Conservation (phyloP, 139 green algal species). For the Auxenochlorella pyrenoidosa region DNA sequence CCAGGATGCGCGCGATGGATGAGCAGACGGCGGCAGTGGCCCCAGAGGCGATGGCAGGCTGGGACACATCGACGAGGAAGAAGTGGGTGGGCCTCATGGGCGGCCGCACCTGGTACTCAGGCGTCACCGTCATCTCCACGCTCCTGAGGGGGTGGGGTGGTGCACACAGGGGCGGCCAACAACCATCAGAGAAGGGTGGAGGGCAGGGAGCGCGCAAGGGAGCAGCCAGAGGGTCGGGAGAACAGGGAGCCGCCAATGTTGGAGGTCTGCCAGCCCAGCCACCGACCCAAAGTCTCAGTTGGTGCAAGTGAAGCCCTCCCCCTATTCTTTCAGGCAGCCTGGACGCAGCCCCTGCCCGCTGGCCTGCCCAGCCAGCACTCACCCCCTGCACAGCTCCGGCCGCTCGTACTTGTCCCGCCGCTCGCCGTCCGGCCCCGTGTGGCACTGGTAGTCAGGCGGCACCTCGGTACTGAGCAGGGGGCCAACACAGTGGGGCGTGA, state of each 20-base stretch:
- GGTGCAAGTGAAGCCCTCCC: too few relatives aligned
- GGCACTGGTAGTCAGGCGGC: conserved; percentile 79
- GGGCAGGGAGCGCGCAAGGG: neutral
- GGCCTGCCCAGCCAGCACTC: conserved; percentile 13
- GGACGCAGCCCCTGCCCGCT: too few relatives aligned
- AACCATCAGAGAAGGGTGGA: neutral
- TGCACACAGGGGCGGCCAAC: neutral
- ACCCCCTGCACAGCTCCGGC: conserved; percentile 72
- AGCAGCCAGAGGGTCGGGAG: too few relatives aligned
- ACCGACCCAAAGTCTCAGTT: too few relatives aligned
- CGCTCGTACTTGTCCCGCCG: conserved; percentile 71
- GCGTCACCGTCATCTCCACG: conserved; percentile 80
- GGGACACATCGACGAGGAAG: conserved; percentile 88
- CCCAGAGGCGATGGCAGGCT: conserved; percentile 70
- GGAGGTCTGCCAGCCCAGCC: too few relatives aligned
- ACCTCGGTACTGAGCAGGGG: conserved; percentile 54
- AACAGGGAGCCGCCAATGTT: too few relatives aligned
- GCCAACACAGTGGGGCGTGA: neutral
- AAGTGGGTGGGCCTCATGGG: conserved; percentile 81
- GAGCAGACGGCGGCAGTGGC: conserved; percentile 71
- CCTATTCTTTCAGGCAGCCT: too few relatives aligned
- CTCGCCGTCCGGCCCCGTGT: conserved; percentile 73
- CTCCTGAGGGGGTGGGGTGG: conserved; percentile 46
- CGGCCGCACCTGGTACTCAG: conserved; percentile 80
- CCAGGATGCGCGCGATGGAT: conserved; percentile 68